Evolutionary conservation across 768 basidiomycete species (phyloP), one percentile per base, ranked within the genome.

Genomic region (Lyophyllum shimeji): DNA sequence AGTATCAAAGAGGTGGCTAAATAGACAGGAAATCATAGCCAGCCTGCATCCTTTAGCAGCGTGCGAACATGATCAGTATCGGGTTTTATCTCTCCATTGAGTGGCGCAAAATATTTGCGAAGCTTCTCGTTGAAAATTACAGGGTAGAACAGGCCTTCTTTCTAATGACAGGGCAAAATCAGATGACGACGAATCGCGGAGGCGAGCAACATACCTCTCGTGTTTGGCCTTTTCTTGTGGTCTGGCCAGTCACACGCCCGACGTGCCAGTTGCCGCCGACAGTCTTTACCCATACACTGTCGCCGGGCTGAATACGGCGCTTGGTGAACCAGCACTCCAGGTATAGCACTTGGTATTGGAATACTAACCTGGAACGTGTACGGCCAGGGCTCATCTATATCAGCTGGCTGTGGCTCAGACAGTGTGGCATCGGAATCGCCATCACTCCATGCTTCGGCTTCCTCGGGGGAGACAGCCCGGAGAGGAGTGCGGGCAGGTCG

Each of bases 61-160:
- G 62, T 55, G n/a, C 78, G 76, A 2, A 80, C 74, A 53, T 78
- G 71, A 20, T 67, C 50, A 0, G 61, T 78, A 63, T 88, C 77
- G 2, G 86, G 85, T 66, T 87, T 88, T 52, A 87, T 77, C 57
- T 86, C 84, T 17, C 85, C 86, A 52, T 86, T 82, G 47, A 84
- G 69, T 6, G 86, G 85, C 1, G 85, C 78, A 63, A 84, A 82
- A 64, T 82, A 84, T 65, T 82, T 84, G 31, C 85, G 80, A 29
- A 83, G 65, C 52, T 76, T 77, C 53, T 65, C 68, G 46, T 74
- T 69, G 55, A 80, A 85, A 46, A 76, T 66, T 29, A 82, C 84
- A 15, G 78, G 78, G 67, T 82, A 87, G 59, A 77, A 83, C 20
- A 84, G 65, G 21, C 82, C 82, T 27, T 78, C 69, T 40, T 74